Evolutionary conservation across 75 land plant species (phyloP), one percentile per base, ranked within the genome.

Genomic region (Pseudotsuga menziesii): DNA sequence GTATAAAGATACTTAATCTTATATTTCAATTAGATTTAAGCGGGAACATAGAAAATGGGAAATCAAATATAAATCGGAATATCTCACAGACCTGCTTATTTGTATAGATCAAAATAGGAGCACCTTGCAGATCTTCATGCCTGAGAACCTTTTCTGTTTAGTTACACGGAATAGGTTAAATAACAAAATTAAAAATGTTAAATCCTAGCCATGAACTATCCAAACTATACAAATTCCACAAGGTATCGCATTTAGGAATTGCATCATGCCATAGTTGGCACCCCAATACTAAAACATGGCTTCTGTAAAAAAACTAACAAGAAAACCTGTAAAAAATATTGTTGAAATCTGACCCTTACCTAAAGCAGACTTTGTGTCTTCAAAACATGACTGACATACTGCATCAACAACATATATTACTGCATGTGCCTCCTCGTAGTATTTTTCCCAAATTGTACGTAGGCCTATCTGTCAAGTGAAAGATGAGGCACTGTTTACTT

Each of bases 381-480:
- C 97, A 87, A 95, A 90, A 3, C 94, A 86, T 32, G 97, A 80
- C 55, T 89, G 86, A 70, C 89, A 86, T 72, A 89, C 88, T 76
- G 98, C 93, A 88, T 95, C 98, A 62, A 95, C 89, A 5, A 95
- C 97, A 84, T 82, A 95, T n/a, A 95, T 80, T n/a, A 95, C 78
- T 39, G 94, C 94, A 90, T 95, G 97, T 64, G 98, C 97, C 78
- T 95, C 98, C 57, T 95, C 98, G 82, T 91, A 95, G 80, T 95
- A 95, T 73, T 95, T 95, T 79, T 95, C 98, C 98, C 98, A 95
- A 32, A 95, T 95, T 78, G 92, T 87, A 20, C 98, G 98, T 67
- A 95, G 80, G 35, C 98, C 98, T 78, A 91, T 82, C 96, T 95
- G 89, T 61, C 39, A 84, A 57, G 22, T 20, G 44, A 80, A 67